Percentiles rank a stretch among this genome's conserved stretches.
Conservation (phyloP, 805 yeast species). For the Debaryomyces prosopidis region DNA sequence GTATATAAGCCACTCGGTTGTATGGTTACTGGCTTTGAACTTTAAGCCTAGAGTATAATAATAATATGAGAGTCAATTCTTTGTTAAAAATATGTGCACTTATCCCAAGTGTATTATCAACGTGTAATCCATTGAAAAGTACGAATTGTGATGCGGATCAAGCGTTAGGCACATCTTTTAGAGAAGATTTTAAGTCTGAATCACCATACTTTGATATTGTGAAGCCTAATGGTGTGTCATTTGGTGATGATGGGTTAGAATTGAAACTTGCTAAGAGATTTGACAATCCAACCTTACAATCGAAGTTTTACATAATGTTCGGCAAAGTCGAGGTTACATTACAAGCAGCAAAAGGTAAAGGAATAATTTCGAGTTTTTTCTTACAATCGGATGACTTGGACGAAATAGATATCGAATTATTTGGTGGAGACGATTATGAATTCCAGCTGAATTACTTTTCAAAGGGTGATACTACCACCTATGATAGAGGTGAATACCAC, state of each 20-base stretch:
- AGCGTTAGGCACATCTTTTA: conserved; percentile 30
- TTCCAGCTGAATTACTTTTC: conserved; percentile 80
- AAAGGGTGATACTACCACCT: conserved; percentile 75
- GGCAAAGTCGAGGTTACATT: conserved; percentile 76
- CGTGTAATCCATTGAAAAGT: conserved; percentile 30
- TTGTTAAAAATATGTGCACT: neutral
- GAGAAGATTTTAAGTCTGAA: conserved; percentile 24
- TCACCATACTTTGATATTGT: conserved; percentile 21
- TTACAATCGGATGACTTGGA: conserved; percentile 83
- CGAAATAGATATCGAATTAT: conserved; percentile 87
- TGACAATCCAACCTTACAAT: conserved; percentile 77
- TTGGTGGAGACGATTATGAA: conserved; percentile 75
- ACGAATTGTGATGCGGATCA: conserved; percentile 26
- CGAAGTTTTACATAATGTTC: conserved; percentile 84
- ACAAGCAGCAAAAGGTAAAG: conserved; percentile 74
- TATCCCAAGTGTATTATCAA: conserved; percentile 1
- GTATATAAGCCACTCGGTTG: neutral
- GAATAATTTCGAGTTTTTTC: conserved; percentile 79
- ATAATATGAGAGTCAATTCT: neutral
- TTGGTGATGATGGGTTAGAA: conserved; percentile 57
- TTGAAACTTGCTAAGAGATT: conserved; percentile 60
- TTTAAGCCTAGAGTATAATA: neutral
- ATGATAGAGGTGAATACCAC: conserved; percentile 79
- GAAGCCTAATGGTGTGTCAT: conserved; percentile 25
- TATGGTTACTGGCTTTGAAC: no score